Conservation (phyloP, 129 eudicot genomes). For the Sambucus nigra region DNA sequence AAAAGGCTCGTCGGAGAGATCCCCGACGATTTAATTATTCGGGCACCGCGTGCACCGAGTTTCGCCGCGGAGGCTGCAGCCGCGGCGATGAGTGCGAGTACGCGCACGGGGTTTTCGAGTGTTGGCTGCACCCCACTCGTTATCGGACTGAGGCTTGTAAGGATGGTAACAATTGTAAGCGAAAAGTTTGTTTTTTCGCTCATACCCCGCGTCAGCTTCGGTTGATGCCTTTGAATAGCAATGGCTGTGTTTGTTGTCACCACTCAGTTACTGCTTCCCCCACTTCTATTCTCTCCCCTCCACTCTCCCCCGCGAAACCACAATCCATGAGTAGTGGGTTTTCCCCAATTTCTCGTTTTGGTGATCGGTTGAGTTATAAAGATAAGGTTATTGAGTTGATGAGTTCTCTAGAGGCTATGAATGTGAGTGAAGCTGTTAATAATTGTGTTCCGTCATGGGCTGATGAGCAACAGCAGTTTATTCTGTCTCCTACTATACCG, state of each 20-base stretch:
- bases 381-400: constrained; percentile 39
- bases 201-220: constrained; percentile 65
- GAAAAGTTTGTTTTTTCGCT: constrained; percentile 81
- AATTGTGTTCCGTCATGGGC: constrained; percentile 24
- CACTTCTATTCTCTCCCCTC: constrained; percentile 50
- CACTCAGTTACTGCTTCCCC: constrained; percentile 35
- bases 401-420: constrained; percentile 38
- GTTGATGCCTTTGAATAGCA: constrained; percentile 14
- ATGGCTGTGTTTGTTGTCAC: constrained; percentile 30
- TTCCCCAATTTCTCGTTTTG: constrained; percentile 28
- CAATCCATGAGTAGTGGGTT: constrained; percentile 1
- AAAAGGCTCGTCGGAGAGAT: constrained; percentile 71
- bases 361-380: constrained; percentile 29
- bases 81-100: constrained; percentile 66
- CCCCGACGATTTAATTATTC: constrained; percentile 52
- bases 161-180: constrained; percentile 60
- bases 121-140: no score
- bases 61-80: constrained; percentile 49
- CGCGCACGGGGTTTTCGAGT: no score
- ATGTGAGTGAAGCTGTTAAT: constrained; percentile 1
- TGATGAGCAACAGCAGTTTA: constrained; percentile 34
- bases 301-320: constrained; percentile 17
- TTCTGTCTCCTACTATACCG: constrained; percentile 40
- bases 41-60: constrained; percentile 53
- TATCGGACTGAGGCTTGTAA: constrained; percentile 77